These are phyloP conservation scores for Fusarium haematococcum DNA, from an alignment of 2,329 filamentous ascomycete species.

Conservation along the genomic window DNA sequence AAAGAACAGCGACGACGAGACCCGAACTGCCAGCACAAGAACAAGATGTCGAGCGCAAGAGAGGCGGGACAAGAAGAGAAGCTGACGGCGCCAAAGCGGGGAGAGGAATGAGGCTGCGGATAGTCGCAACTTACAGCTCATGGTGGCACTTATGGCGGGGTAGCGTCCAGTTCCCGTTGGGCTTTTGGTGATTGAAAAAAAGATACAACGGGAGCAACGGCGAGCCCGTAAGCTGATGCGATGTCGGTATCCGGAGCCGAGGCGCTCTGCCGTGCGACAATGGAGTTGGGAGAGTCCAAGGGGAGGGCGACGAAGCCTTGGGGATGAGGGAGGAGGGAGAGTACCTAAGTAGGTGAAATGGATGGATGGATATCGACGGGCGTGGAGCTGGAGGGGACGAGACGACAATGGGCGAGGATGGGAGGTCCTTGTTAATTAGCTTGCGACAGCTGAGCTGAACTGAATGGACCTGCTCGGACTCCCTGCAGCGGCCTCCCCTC, in stretches of 20 bases:
- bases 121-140: constrained; percentile 49
- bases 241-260: neutral
- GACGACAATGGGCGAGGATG: constrained; percentile 3
- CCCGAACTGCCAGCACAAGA: neutral
- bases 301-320: constrained; percentile 20
- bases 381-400: neutral
- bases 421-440: constrained; percentile 38
- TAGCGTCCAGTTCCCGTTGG: constrained; percentile 31
- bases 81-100: constrained; percentile 33
- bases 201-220: constrained; percentile 12
- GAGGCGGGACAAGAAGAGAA: constrained; percentile 2
- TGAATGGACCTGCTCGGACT: neutral
- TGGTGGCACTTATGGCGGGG: constrained; percentile 45
- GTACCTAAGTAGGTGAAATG: neutral
- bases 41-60: neutral
- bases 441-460: constrained; percentile 29
- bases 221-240: constrained; percentile 9
- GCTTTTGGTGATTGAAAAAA: constrained; percentile 18
- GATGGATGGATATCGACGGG: neutral
- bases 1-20: neutral
- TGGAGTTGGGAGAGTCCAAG: constrained; percentile 10
- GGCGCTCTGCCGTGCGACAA: constrained; percentile 15
- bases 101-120: constrained; percentile 41
- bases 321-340: constrained; percentile 18
- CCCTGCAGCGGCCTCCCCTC: constrained; percentile 2